Evolutionary conservation across 2,329 filamentous ascomycete genomes (phyloP).

Genomic region (Ophiocordyceps polyrhachis-furcata): DNA sequence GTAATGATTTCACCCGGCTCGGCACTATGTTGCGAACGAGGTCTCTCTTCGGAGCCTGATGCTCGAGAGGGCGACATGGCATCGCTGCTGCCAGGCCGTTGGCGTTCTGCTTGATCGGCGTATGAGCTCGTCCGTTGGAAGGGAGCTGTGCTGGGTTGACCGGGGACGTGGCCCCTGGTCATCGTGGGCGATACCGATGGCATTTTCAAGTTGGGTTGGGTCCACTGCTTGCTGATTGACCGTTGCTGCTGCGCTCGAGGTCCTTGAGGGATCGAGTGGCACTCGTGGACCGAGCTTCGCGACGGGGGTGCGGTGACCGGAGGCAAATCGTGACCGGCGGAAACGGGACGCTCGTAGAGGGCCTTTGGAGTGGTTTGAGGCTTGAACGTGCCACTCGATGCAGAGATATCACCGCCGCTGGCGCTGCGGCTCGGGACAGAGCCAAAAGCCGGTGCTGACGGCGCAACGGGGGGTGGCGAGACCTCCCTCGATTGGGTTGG

Average conservation of each 20-base stretch:
- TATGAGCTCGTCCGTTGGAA: conserved; percentile 17
- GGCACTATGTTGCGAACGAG: conserved; percentile 21
- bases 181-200: conserved; percentile 32
- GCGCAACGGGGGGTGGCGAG: conserved; percentile 37
- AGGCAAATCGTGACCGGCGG: conserved; percentile 18
- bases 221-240: conserved; percentile 40
- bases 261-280: conserved; percentile 31
- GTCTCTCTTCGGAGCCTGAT: conserved; percentile 14
- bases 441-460: conserved; percentile 39
- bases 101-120: conserved; percentile 18
- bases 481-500: conserved; percentile 28
- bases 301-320: conserved; percentile 21
- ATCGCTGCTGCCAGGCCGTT: conserved; percentile 34
- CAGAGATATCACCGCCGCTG: conserved; percentile 12
- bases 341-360: conserved; percentile 28
- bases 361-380: conserved; percentile 36
- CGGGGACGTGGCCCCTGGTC: conserved; percentile 30
- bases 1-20: conserved; percentile 28
- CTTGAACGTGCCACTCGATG: conserved; percentile 20
- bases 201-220: conserved; percentile 34
- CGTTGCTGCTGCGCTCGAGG: conserved; percentile 33
- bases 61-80: conserved; percentile 24
- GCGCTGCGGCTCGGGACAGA: conserved; percentile 29
- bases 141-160: conserved; percentile 20
- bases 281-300: conserved; percentile 21